Base-by-base conservation (phyloP, 805 yeast species). In the Candida coleopterorum region DNA sequence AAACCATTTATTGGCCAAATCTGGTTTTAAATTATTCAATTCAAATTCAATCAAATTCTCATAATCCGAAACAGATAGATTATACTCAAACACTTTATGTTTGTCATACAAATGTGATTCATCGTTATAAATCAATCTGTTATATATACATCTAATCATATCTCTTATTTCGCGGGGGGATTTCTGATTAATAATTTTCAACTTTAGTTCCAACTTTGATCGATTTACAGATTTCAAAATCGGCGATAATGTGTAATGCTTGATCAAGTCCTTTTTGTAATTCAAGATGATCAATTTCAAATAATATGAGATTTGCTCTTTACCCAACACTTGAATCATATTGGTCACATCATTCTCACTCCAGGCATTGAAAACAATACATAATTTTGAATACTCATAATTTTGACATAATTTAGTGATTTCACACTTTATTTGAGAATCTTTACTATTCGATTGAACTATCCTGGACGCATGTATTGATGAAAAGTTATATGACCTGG, bases 1-100 rank as follows among this genome's bases (percentile, higher is more conserved):
- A 39, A 64, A 61, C 71, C 72, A 67, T 35, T 51, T 52, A 4
- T 62, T 49, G 3, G 68, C 71, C 44, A 66, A 53, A 46, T 67
- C 72, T 25, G 59, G 41, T 39, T 64, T 66, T n/a, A 40, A 42
- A 46, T 62, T 65, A 36, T 47, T 42, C 34, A 57, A 46, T 43
- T 67, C 72, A 35, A 66, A 47, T 29, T 34, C 15, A 14, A 66
- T 56, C 41, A 68, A 49, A 45, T 63, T 67, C 41, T 67, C 72
- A 42, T 53, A 64, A 47, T 68, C 72, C 3, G 23, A 16, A 10
- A 25, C 22, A 7, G 27, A 11, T 11, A 23, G 6, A 18, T 29
- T 29, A n/a, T 12, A 4, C 3, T 9, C n/a, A 17, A 27, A 27
- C 29, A 54, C 44, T 25, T 47, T 45, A 6, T 37, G 34, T 18